Evolutionary conservation across 331 rosid genomes (phyloP), one percentile per base, ranked within the genome.

Genomic region (Telfairia occidentalis): DNA sequence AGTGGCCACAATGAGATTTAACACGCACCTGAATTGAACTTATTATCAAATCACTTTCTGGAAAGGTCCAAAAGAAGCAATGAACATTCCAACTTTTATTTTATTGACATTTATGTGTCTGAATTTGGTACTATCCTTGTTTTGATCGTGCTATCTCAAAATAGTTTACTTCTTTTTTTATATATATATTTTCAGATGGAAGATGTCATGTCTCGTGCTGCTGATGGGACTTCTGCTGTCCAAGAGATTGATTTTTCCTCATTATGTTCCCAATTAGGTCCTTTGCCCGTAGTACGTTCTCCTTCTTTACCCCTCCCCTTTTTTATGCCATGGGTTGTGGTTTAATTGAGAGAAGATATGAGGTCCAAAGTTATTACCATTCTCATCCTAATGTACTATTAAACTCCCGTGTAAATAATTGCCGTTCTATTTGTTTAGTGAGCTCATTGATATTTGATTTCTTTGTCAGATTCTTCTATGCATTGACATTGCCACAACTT

Each of bases 401-500:
- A 71, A 53, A 32, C 50, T 77, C 38, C 23, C 67, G 19, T 34
- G 45, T 30, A 10, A 49, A 37, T 5, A 19, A 18, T 46, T 15
- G 55, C 21, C 48, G 21, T 73, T 43, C 76, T 65, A 81, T 38
- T 61, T 71, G 57, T 49, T 73, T 80, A 43, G 79, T 61, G 76
- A 73, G 23, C 76, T 85, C 78, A 83, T 82, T 83, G 76, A 49
- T 78, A 46, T 73, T 69, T 76, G 71, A 63, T 45, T 85, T 80
- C 83, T 76, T 70, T 86, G 80, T 35, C 84, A 94, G 98, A 91
- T 94, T 89, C 98, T 94, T 85, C 98, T 94, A 77, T 94, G 96
- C 78, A 87, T 91, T 70, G 98, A 94, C 73, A 88, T 88, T 79
- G 98, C 98, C 59, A 87, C 96, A 76, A 91, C 98, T 82, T 91